phyloP scores from a whole-genome alignment of 1,139 yeast genomes.

The Kodamaea suecica region DNA sequence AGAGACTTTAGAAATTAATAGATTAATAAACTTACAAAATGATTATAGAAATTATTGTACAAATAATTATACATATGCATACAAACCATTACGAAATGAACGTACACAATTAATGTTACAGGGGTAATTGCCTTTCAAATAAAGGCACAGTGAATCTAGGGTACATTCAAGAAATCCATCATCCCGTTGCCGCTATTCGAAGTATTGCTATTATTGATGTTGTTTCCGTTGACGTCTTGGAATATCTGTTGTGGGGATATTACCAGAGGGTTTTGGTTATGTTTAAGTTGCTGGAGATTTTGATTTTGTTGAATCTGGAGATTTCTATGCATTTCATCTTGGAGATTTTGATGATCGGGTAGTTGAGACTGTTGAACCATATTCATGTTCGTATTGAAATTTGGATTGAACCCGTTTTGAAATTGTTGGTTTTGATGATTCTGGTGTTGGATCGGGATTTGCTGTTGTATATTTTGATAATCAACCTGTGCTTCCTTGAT shows the following conservation, averaged over 20 bases:
- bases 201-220: slow-evolving; percentile 11
- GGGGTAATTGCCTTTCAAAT: background rate
- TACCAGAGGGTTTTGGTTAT: slow-evolving; percentile 14
- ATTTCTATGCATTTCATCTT: slow-evolving; percentile 6
- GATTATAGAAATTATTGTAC: slow-evolving; percentile 1
- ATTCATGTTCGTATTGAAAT: slow-evolving; percentile 6
- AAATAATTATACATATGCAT: background rate
- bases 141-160: slow-evolving; percentile 1
- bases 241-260: slow-evolving; percentile 43
- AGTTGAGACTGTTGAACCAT: slow-evolving; percentile 8
- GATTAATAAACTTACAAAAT: too few species aligned
- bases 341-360: slow-evolving; percentile 11
- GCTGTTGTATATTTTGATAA: slow-evolving; percentile 4
- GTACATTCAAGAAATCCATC: slow-evolving; percentile 17
- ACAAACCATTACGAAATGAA: background rate
- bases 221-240: slow-evolving; percentile 26
- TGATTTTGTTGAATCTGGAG: slow-evolving; percentile 16
- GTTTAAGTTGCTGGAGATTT: slow-evolving; percentile 13
- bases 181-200: slow-evolving; percentile 9
- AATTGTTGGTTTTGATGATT: slow-evolving; percentile 5
- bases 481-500: slow-evolving; percentile 7
- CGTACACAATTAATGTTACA: slow-evolving; percentile 1
- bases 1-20: too few species aligned
- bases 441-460: background rate
- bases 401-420: slow-evolving; percentile 10